Conservation (phyloP, 78 protist species). For the Emiliania huxleyi region DNA sequence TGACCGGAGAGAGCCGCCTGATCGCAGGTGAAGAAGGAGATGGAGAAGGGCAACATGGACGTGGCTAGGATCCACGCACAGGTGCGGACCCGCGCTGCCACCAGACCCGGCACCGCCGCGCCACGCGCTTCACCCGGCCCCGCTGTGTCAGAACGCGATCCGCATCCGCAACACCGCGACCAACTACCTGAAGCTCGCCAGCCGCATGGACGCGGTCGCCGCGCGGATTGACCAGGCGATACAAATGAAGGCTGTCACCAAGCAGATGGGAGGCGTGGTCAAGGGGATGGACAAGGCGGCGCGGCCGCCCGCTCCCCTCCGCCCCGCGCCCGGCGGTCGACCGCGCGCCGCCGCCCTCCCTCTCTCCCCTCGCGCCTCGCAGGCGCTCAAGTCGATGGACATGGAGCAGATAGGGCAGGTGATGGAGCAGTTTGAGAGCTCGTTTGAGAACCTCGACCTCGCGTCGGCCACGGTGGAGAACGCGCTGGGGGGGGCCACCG, state of each 20-base stretch:
- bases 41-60: conserved; percentile 90
- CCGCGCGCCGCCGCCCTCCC: too few species aligned
- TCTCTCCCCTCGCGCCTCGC: neutral
- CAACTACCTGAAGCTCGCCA: conserved; percentile 81
- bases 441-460: conserved; percentile 91
- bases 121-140: too few species aligned
- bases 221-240: conserved; percentile 87
- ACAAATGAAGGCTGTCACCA: conserved; percentile 80
- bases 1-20: too few species aligned
- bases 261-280: conserved; percentile 82
- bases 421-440: conserved; percentile 94
- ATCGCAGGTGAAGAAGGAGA: conserved; percentile 70
- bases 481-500: neutral
- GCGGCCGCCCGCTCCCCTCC: too few species aligned
- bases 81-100: too few species aligned
- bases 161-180: conserved; percentile 76
- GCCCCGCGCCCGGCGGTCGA: too few species aligned
- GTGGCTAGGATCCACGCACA: conserved; percentile 95
- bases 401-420: conserved; percentile 66
- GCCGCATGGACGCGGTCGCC: conserved; percentile 94
- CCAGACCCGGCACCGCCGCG: too few species aligned
- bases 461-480: conserved; percentile 76
- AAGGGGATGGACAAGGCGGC: conserved; percentile 78
- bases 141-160: conserved; percentile 91
- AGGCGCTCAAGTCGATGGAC: conserved; percentile 76